These are phyloP conservation scores for Pharnaceum exiguum DNA, from an alignment of 148 eudicot species.

Conservation along the genomic window DNA sequence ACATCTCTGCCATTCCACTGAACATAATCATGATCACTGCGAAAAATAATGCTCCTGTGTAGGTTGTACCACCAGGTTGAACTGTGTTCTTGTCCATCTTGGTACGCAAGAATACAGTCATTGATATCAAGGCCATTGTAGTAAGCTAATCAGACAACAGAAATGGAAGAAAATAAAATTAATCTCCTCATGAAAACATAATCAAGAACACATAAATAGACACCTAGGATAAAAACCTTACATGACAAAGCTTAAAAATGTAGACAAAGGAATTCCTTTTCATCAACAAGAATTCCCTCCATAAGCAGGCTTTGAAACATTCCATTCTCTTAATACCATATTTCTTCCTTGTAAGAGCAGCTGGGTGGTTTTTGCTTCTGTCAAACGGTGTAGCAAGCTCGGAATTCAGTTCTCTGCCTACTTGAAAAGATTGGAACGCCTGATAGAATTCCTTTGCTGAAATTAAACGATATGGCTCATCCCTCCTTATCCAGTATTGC, in stretches of 20 bases:
- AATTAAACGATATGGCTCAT: conserved; percentile 58
- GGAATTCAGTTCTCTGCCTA: conserved; percentile 36
- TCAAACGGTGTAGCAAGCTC: conserved; percentile 56
- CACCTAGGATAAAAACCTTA: conserved; percentile 12
- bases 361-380: conserved; percentile 63
- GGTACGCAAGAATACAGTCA: conserved; percentile 70
- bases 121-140: conserved; percentile 35
- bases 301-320: conserved; percentile 42
- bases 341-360: conserved; percentile 57
- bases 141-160: conserved; percentile 34
- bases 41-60: conserved; percentile 53
- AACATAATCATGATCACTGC: conserved; percentile 34
- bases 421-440: conserved; percentile 67
- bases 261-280: conserved; percentile 74
- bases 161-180: background rate
- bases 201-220: background rate
- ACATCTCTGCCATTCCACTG: conserved; percentile 57
- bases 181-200: conserved; percentile 1
- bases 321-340: conserved; percentile 51
- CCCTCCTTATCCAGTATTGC: conserved; percentile 53
- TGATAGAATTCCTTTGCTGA: conserved; percentile 53
- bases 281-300: conserved; percentile 64
- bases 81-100: conserved; percentile 33
- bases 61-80: conserved; percentile 38
- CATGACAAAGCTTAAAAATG: conserved; percentile 51